Evolutionary conservation across 2,329 filamentous ascomycete species (phyloP), one percentile per base, ranked within the genome.

Genomic region (Aureobasidium mangrovei): DNA sequence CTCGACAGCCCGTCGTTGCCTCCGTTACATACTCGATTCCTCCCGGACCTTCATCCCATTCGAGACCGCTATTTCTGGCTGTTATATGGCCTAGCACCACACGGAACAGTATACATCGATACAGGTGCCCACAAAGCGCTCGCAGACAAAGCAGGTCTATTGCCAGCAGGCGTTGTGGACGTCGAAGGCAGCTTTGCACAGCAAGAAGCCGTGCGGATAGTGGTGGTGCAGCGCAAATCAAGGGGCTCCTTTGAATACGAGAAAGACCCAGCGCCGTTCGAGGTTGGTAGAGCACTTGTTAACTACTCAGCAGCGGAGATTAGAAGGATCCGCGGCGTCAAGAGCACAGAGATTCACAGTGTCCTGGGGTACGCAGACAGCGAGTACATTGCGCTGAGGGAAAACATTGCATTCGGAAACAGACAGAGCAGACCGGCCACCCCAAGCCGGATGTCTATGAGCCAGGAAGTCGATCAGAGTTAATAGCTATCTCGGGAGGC

Each of bases 21-120:
- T 8, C 82, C 91, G 1, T 74, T 95, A 4, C 93, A 98, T 70
- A 98, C 93, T 3, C 85, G 93, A 55, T 98, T 98, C 76, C 77
- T 95, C 9, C 89, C 91, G 0, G 89, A 89, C 7, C 75, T 80
- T 0, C 83, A 87, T 28, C 91, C 91, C 1, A 93, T 97, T 57
- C 84, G 89, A 55, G 93, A 96, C 68, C 85, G 91, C 58, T 90
- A 93, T 67, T 97, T 98, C 77, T 98, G 93, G 93, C 84, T 98
- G 46, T 78, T 97, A 0, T 89, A 98, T 70, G 93, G 91, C 7
- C 82, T 96, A 8, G 84, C 85, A 27, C 89, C 93, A 0, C 91
- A 95, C 64, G 93, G 93, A 10, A 95, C 86, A 2, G 68, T 98
- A 28, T 97, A 88, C 72, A 94, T 98, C 62, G 93, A 98, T 73